Evolutionary conservation across 257 asterid species (phyloP).

Genomic region (Solanum phureja): DNA sequence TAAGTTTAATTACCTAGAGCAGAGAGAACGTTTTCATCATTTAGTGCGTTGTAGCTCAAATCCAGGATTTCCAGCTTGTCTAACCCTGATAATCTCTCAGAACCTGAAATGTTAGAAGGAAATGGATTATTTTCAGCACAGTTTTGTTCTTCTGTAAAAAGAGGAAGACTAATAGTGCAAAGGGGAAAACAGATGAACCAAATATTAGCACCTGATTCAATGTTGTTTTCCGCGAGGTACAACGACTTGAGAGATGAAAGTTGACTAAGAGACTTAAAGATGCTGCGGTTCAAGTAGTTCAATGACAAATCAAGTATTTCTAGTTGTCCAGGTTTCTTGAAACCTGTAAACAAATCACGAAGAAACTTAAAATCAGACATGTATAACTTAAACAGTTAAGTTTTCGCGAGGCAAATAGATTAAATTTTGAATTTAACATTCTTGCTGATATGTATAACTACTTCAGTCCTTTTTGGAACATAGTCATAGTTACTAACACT

Average conservation of each 20-base stretch:
- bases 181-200: too few relatives aligned
- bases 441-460: background rate
- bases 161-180: too few relatives aligned
- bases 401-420: background rate
- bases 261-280: background rate
- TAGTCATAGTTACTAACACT: background rate
- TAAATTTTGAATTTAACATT: background rate
- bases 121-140: too few relatives aligned
- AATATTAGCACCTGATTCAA: background rate
- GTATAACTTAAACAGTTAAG: background rate
- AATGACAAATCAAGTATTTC: background rate
- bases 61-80: background rate
- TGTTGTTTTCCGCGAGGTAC: background rate
- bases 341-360: background rate
- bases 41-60: background rate
- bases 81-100: background rate
- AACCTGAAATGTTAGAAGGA: background rate
- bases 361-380: background rate
- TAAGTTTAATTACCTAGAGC: background rate
- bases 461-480: background rate
- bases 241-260: background rate
- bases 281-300: background rate
- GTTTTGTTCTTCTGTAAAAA: too few relatives aligned
- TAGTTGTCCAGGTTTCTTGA: background rate
- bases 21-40: background rate